Conservation (phyloP, 2,329 filamentous ascomycete genomes). For the Aspergillus fumigatiaffinis region DNA sequence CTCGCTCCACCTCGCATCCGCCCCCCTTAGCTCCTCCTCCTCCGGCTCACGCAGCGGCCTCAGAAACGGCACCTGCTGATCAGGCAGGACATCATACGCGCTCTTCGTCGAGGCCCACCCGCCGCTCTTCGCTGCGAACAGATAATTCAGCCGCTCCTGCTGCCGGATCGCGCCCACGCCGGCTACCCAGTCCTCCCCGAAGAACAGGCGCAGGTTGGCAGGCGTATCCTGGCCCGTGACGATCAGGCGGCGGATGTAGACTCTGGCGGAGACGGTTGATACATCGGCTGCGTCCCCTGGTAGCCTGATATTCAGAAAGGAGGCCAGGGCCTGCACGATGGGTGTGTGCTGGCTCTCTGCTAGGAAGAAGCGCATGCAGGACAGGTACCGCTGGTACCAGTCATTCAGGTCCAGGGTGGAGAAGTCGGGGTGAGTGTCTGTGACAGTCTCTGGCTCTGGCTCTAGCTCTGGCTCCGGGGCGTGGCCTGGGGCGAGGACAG, state of each 20-base stretch:
- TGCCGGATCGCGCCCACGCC: conserved; percentile 81
- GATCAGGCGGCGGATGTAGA: conserved; percentile 86
- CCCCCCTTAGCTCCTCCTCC: conserved; percentile 73
- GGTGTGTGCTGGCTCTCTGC: conserved; percentile 78
- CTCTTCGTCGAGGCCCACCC: conserved; percentile 85
- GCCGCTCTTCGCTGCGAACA: conserved; percentile 90
- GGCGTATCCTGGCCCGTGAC: conserved; percentile 91
- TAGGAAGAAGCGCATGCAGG: conserved; percentile 82
- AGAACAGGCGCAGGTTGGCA: conserved; percentile 80
- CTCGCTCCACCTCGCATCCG: conserved; percentile 83
- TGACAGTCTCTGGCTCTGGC: too few relatives aligned
- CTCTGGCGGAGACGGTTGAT: conserved; percentile 63
- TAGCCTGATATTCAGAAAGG: conserved; percentile 86
- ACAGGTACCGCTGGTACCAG: conserved; percentile 86
- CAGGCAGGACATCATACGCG: conserved; percentile 79
- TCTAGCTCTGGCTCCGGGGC: conserved; percentile 2
- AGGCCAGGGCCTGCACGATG: conserved; percentile 78
- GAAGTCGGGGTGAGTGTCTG: conserved; percentile 23
- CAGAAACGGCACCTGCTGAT: conserved; percentile 82
- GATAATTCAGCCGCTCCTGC: conserved; percentile 84
- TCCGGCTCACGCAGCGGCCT: conserved; percentile 70
- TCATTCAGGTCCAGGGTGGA: conserved; percentile 64
- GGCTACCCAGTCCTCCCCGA: conserved; percentile 78
- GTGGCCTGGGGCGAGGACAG: conserved; percentile 9
- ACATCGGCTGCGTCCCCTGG: conserved; percentile 51